These are phyloP conservation scores for Parastagonospora nodorum DNA, from an alignment of 2,329 filamentous ascomycete genomes.

Conservation along the genomic window DNA sequence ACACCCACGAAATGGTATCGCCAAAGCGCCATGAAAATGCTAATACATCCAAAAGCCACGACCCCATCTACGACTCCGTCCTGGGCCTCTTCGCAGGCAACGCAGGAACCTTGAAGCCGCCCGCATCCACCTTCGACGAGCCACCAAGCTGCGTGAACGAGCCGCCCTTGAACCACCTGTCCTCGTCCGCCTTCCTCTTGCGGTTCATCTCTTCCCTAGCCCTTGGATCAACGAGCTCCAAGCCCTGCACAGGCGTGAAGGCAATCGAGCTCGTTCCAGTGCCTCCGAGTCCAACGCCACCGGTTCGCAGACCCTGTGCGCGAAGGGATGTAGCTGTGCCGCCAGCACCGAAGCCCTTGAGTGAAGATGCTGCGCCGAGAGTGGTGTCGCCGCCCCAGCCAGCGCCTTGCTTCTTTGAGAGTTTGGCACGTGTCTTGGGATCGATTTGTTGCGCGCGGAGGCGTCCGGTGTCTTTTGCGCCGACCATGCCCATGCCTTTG, in stretches of 20 bases:
- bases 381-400: conserved; percentile 82
- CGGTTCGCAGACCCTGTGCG: conserved; percentile 77
- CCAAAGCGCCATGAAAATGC: not conserved
- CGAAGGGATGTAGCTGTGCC: conserved; percentile 72
- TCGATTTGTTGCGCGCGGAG: conserved; percentile 90
- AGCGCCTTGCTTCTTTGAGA: conserved; percentile 86
- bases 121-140: conserved; percentile 56
- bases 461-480: conserved; percentile 82
- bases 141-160: conserved; percentile 85
- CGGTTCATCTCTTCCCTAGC: conserved; percentile 82
- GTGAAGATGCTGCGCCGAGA: conserved; percentile 62
- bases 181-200: conserved; percentile 92
- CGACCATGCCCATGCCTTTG: conserved; percentile 93
- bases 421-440: conserved; percentile 87
- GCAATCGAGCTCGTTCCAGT: conserved; percentile 82
- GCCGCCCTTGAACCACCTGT: conserved; percentile 96
- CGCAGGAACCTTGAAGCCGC: conserved; percentile 81
- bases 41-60: not conserved
- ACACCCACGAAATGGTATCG: not conserved
- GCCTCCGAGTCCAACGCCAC: conserved; percentile 74
- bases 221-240: conserved; percentile 95
- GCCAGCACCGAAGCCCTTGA: conserved; percentile 75
- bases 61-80: conserved; percentile 13
- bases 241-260: conserved; percentile 91
- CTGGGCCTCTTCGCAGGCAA: conserved; percentile 72